Base-by-base conservation (phyloP, 2,329 filamentous ascomycete species). In the Aureobasidium namibiae region DNA sequence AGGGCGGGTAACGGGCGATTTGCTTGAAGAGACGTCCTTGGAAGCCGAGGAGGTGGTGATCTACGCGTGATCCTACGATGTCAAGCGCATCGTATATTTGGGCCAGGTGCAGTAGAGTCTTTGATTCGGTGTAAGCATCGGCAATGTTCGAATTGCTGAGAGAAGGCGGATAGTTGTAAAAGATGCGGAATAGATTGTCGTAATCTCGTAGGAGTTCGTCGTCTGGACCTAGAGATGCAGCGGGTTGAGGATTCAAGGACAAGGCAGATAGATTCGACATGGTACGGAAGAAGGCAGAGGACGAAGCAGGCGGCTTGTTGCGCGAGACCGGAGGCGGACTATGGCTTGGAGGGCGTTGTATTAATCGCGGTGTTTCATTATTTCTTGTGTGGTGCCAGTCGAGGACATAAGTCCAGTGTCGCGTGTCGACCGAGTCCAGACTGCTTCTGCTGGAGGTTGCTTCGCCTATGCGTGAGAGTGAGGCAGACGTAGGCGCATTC, bases 1-100 rank as follows among this genome's bases (percentile, higher is more conserved):
- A 91, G 49, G 94, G 89, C 13, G 92, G 92, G 69, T 96, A 96
- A 74, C 96, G 96, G 56, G 92, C 91, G 63, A 96, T 95, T 73
- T 96, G 92, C 73, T 94, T 95, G 87, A 92, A 96, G 2, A 97
- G 80, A 1, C 90, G 83, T 23, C 88, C 89, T 67, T 94, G 90
- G 71, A 96, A 97, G 66, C 94, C 90, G 16, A 97, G 78, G 14
- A 97, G 80, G 72, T 97, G 92, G 75, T 97, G 92, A 73, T 96
- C 92, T 45, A 96, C 89, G 38, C 92, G 84, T 1, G 90, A 89
- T 0, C 92, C 92, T 9, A 95, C 90, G 16, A 96, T 90, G 31
- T 86, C 80, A 13, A 96, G 81, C 14, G 92, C 90, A 70, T 96
- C 92, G 75, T 96, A 96, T 77, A 94, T 90, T 73, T 96, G 92